Evolutionary conservation across 1,139 yeast genomes (phyloP).

Genomic region (Suhomyces bribrorum): DNA sequence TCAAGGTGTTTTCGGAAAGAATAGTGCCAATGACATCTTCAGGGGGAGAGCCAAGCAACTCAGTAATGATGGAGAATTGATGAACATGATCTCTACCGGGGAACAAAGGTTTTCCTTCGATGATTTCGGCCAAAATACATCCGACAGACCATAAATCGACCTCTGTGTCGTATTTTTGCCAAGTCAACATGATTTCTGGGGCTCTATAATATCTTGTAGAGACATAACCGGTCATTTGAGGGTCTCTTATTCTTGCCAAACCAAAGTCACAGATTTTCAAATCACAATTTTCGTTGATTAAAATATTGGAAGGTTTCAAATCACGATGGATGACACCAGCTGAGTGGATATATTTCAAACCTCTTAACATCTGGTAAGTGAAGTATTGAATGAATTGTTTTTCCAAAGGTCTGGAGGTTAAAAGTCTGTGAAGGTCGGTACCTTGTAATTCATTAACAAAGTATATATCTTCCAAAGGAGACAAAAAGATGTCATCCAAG

Average conservation of each 20-base stretch:
- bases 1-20: constrained; percentile 90
- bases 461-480: constrained; percentile 94
- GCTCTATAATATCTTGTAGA: constrained; percentile 96
- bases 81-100: constrained; percentile 99
- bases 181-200: constrained; percentile 97
- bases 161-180: constrained; percentile 99
- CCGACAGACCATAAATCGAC: constrained; percentile 99
- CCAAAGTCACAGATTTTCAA: constrained; percentile 42
- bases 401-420: constrained; percentile 91
- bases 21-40: constrained; percentile 94
- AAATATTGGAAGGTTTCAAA: constrained; percentile 30
- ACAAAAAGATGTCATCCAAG: constrained; percentile 88
- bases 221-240: constrained; percentile 98
- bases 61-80: constrained; percentile 95
- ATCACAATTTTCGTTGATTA: constrained; percentile 33
- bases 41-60: constrained; percentile 94
- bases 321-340: constrained; percentile 36
- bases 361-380: constrained; percentile 43
- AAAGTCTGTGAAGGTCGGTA: constrained; percentile 87
- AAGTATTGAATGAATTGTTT: constrained; percentile 96
- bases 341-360: constrained; percentile 30
- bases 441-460: constrained; percentile 97
- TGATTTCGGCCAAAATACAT: constrained; percentile 97
- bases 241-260: constrained; percentile 93
- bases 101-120: constrained; percentile 97